Conservation (phyloP, 768 basidiomycete species). For the Mycena maculata region DNA sequence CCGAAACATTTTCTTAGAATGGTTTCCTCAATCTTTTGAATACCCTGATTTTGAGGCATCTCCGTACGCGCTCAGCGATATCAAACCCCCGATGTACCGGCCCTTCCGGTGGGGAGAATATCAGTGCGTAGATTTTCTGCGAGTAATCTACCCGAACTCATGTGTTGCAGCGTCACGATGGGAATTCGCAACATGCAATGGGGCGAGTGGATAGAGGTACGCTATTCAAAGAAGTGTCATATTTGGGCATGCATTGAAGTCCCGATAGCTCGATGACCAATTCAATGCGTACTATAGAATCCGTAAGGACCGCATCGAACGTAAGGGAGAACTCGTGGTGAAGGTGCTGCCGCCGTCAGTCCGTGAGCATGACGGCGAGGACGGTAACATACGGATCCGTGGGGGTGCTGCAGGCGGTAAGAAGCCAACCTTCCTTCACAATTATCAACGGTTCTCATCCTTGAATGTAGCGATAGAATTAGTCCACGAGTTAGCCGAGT, state of each 20-base stretch:
- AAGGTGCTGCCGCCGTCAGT: slow-evolving; percentile 52
- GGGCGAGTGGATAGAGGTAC: slow-evolving; percentile 81
- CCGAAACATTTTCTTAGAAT: not conserved
- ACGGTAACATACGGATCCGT: slow-evolving; percentile 54
- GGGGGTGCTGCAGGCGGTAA: slow-evolving; percentile 54
- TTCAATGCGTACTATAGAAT: slow-evolving; percentile 63
- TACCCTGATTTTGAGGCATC: slow-evolving; percentile 64
- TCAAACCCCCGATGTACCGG: slow-evolving; percentile 71
- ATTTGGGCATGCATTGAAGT: not conserved
- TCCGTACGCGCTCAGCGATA: slow-evolving; percentile 51
- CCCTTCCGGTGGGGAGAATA: slow-evolving; percentile 74
- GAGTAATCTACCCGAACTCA: not conserved
- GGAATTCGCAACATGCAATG: slow-evolving; percentile 75
- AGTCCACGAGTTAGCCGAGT: slow-evolving; percentile 76
- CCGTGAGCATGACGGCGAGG: slow-evolving; percentile 35
- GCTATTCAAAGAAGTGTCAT: slow-evolving; percentile 1
- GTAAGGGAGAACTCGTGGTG: slow-evolving; percentile 61
- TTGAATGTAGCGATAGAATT: slow-evolving; percentile 65
- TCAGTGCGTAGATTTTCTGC: slow-evolving; percentile 57
- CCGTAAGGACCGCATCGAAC: slow-evolving; percentile 64
- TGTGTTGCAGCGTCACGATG: slow-evolving; percentile 70
- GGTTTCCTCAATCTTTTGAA: slow-evolving; percentile 52
- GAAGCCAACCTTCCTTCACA: slow-evolving; percentile 10
- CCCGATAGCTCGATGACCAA: slow-evolving; percentile 25
- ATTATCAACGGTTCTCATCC: not conserved